Conservation (phyloP, 495 filamentous ascomycete species). For the Penicillium nucicola region DNA sequence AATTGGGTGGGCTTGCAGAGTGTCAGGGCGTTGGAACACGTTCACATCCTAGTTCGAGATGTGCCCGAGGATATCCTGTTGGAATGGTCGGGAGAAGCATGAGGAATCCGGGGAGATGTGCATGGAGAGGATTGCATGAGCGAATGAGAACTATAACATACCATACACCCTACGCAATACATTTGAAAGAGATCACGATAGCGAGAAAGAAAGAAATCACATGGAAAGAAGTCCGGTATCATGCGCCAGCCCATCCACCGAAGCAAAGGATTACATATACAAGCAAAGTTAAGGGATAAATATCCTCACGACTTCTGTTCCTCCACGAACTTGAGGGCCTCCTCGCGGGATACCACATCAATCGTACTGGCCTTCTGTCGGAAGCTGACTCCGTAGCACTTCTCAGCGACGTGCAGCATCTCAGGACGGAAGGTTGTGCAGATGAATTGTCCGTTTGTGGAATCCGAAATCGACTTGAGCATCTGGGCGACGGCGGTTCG, state of each 20-base stretch:
- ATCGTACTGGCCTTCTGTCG: slow-evolving; percentile 89
- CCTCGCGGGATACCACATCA: slow-evolving; percentile 80
- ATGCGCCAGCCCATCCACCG: slow-evolving; percentile 20
- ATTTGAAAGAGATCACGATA: not conserved
- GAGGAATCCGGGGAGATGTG: not conserved
- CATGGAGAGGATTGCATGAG: not conserved
- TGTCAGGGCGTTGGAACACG: slow-evolving; percentile 76
- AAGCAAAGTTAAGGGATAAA: slow-evolving; percentile 2
- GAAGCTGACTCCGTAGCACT: slow-evolving; percentile 96
- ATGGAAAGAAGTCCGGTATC: slow-evolving; percentile 17
- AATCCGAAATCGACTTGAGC: slow-evolving; percentile 70
- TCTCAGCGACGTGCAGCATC: slow-evolving; percentile 91
- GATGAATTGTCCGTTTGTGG: slow-evolving; percentile 65
- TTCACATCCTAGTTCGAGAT: slow-evolving; percentile 66
- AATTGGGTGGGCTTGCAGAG: slow-evolving; percentile 90
- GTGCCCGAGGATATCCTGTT: slow-evolving; percentile 55
- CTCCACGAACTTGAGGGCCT: slow-evolving; percentile 91
- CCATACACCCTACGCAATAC: too few relatives aligned
- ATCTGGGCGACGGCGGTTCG: slow-evolving; percentile 89
- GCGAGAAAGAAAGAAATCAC: not conserved
- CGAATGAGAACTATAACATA: not conserved
- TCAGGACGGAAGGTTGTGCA: slow-evolving; percentile 97
- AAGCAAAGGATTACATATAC: slow-evolving; percentile 16
- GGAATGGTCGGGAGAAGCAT: slow-evolving; percentile 57
- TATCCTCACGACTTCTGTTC: slow-evolving; percentile 54